A percentile compares a stretch with the other conserved stretches of the same genome.
These are phyloP conservation scores for Malus hybrid DNA, from an alignment of 331 rosid genomes.

Conservation along the genomic window DNA sequence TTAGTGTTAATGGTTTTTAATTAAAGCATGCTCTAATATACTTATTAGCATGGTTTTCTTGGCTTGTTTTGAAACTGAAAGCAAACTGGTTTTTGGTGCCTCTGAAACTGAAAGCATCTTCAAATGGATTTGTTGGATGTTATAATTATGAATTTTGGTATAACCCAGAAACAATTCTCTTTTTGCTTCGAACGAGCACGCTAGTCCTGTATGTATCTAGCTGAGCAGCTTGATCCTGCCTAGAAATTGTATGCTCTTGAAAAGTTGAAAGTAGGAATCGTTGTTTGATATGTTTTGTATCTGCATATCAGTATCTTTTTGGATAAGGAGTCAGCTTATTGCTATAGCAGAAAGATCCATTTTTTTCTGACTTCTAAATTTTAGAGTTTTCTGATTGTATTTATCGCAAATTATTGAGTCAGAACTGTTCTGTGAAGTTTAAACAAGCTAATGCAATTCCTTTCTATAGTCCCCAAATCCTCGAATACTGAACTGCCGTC, in stretches of 20 bases:
- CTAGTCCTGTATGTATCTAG: background rate
- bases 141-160: no score
- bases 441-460: background rate
- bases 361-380: background rate
- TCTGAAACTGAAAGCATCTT: background rate
- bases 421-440: background rate
- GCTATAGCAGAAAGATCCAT: background rate
- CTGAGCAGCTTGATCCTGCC: background rate
- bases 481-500: no score
- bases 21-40: background rate
- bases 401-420: background rate
- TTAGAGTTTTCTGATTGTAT: background rate
- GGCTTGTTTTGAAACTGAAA: background rate
- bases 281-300: background rate
- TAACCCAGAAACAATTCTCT: background rate
- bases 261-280: background rate
- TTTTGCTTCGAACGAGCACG: background rate
- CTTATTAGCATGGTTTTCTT: background rate
- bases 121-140: background rate
- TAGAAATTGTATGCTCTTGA: background rate
- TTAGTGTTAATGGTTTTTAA: background rate
- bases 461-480: background rate
- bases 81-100: no score
- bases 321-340: background rate
- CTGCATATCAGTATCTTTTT: background rate